phyloP scores from a whole-genome alignment of 106 monocot species.

The Dactylorhiza incarnata region DNA sequence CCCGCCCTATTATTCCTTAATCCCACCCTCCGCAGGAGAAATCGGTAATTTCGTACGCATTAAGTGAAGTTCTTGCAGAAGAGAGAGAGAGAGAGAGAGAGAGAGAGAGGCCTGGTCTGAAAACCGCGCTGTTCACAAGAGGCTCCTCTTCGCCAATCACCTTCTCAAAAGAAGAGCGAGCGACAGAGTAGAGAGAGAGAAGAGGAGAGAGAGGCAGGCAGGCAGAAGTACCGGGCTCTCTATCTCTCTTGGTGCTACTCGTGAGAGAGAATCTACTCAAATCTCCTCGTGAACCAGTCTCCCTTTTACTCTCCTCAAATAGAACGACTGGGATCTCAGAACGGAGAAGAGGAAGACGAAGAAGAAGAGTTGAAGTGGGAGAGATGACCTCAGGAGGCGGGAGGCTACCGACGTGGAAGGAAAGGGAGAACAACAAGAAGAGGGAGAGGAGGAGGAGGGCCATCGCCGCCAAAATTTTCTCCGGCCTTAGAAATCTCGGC shows the following conservation, averaged over 20 bases:
- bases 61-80: too few species aligned
- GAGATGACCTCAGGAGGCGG: neutral
- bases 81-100: too few species aligned
- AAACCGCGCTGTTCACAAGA: too few species aligned
- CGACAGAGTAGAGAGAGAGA: too few species aligned
- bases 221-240: too few species aligned
- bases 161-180: too few species aligned
- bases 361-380: neutral
- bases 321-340: neutral
- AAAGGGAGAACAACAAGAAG: slow-evolving; percentile 9
- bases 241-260: neutral
- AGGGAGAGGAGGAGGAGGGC: slow-evolving; percentile 12
- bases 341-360: neutral
- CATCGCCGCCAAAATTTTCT: slow-evolving; percentile 5
- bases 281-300: neutral
- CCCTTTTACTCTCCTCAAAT: neutral
- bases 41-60: too few species aligned
- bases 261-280: neutral
- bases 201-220: too few species aligned
- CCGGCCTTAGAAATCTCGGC: neutral
- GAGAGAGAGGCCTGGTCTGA: too few species aligned
- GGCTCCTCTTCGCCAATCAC: too few species aligned
- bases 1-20: too few species aligned
- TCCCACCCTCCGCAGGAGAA: too few species aligned
- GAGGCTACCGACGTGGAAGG: slow-evolving; percentile 5